These are phyloP conservation scores for Plectranthus barbatus DNA, from an alignment of 257 asterid species.

Conservation along the genomic window DNA sequence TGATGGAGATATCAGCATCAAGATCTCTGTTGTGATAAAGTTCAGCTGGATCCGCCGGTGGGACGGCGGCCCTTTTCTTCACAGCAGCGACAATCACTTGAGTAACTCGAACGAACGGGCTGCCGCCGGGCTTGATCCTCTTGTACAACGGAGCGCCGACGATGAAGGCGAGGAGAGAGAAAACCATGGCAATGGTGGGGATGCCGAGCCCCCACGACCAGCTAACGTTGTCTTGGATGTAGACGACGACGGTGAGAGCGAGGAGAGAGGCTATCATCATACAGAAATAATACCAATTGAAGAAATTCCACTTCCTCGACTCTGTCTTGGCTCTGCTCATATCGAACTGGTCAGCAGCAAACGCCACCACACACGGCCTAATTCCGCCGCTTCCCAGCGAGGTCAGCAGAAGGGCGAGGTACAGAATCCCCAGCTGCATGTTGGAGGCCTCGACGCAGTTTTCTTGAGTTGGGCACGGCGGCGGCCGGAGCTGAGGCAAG, in stretches of 20 bases:
- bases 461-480: conserved; percentile 59
- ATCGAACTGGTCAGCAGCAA: conserved; percentile 85
- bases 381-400: conserved; percentile 76
- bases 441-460: conserved; percentile 73
- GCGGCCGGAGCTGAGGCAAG: conserved; percentile 68
- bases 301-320: conserved; percentile 60
- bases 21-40: conserved; percentile 54
- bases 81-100: conserved; percentile 66
- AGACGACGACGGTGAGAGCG: conserved; percentile 71
- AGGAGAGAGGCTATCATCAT: conserved; percentile 61
- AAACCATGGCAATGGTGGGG: conserved; percentile 67
- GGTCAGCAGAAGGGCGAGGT: conserved; percentile 47
- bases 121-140: conserved; percentile 67
- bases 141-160: conserved; percentile 49
- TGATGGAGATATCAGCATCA: conserved; percentile 49
- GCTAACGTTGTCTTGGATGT: conserved; percentile 68
- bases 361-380: conserved; percentile 71
- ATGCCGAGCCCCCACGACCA: conserved; percentile 96
- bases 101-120: conserved; percentile 57
- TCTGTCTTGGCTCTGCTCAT: conserved; percentile 42
- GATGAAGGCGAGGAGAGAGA: conserved; percentile 45
- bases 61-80: conserved; percentile 33
- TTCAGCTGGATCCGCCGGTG: conserved; percentile 25
- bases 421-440: conserved; percentile 52
- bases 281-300: conserved; percentile 71